These are phyloP conservation scores for Usnea hakonensis DNA, from an alignment of 495 filamentous ascomycete genomes.

Conservation along the genomic window DNA sequence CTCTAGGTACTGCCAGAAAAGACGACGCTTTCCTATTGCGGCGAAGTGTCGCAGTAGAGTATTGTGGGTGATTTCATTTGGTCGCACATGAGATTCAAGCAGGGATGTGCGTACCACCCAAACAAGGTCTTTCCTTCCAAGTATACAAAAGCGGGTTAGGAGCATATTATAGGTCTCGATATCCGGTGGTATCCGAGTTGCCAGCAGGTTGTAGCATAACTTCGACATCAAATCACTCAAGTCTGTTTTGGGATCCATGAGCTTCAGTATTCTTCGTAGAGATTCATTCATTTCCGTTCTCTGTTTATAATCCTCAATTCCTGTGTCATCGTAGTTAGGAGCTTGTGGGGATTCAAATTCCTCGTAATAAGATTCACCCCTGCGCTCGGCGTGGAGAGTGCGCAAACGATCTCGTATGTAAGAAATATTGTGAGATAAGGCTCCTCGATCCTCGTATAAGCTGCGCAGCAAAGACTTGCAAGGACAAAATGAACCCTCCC, in stretches of 20 bases:
- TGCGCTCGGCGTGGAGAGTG: background rate
- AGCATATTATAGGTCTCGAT: conserved; percentile 61
- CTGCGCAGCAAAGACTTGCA: background rate
- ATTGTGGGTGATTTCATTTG: conserved; percentile 46
- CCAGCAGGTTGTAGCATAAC: conserved; percentile 61
- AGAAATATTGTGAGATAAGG: background rate
- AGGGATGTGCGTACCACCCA: conserved; percentile 47
- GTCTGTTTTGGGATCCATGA: background rate
- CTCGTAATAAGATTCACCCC: background rate
- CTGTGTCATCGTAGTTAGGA: conserved; percentile 13
- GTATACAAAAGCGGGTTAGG: conserved; percentile 47
- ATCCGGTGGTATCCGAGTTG: conserved; percentile 47
- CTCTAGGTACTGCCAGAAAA: conserved; percentile 34
- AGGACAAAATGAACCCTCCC: background rate
- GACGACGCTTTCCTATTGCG: conserved; percentile 31
- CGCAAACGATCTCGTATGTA: background rate
- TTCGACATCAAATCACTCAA: conserved; percentile 36
- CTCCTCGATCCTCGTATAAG: background rate
- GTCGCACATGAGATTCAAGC: conserved; percentile 38
- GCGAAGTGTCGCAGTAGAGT: conserved; percentile 51
- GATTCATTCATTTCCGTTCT: conserved; percentile 6
- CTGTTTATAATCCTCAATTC: background rate
- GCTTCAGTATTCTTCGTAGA: conserved; percentile 4
- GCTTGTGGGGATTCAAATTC: conserved; percentile 13
- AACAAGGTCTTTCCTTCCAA: conserved; percentile 44